Base-by-base conservation (phyloP, 2,329 filamentous ascomycete genomes). In the Exophiala aquamarina region DNA sequence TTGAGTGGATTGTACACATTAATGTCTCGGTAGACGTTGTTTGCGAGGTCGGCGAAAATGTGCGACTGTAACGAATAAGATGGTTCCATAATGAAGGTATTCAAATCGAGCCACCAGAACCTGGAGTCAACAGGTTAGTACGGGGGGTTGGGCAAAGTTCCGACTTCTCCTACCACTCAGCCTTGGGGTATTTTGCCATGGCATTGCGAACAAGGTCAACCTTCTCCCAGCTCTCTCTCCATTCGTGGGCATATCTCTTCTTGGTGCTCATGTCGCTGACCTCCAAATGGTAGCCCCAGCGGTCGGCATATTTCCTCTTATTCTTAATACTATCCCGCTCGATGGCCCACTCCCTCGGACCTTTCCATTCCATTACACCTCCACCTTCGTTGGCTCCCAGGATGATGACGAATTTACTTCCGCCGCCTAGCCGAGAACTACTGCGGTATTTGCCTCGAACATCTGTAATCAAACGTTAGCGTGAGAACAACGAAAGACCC, bases 181-280 rank as follows among this genome's bases (percentile, higher is more conserved):
- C 93, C 55, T 95, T 79, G 20, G 93, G 93, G 64, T 97, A 96
- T 67, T 96, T 96, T 65, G 84, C 82, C 78, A 98, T 84, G 35
- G 86, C 84, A 52, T 89, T 87, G 51, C 92, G 83, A 61, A 98
- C 83, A 33, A 89, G 89, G 66, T 98, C 93, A 52, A 96, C 91
- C 75, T 97, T 98, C 71, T 98, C 93, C 93, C 93, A 98, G 67
- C 92, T 94, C 71, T 98, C 93, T 62, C 93, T 82, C 93, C 93
- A 98, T 70, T 98, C 93, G 70, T 98, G 93, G 20, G 93, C 92
- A 66, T 98, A 98, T 57, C 91, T 84, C 73, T 96, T 97, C 79
- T 96, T 95, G 44, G 91, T 95, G 72, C 90, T 92, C 91, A 98
- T 95, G 67, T 98, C 94, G 58, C 95, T 89, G 63, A 97, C 86